Conservation (phyloP, 192 early-diverging fungal genomes). For the Coemansia sp. region DNA sequence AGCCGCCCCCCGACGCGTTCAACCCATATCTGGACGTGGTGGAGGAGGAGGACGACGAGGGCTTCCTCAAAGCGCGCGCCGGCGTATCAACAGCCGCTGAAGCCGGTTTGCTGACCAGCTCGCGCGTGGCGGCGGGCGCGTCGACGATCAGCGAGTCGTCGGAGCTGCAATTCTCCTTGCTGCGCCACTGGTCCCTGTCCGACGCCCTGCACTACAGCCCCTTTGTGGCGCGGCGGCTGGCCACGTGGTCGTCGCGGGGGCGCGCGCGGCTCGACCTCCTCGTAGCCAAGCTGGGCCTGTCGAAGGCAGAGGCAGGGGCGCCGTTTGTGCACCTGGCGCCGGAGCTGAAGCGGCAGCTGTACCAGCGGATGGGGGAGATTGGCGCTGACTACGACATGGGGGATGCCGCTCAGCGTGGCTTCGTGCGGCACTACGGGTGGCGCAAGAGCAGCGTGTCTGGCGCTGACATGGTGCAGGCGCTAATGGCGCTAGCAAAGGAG, state of each 20-base stretch:
- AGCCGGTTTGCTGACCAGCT: slow-evolving; percentile 35
- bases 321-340: slow-evolving; percentile 73
- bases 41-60: slow-evolving; percentile 39
- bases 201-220: slow-evolving; percentile 85
- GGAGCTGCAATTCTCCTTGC: slow-evolving; percentile 86
- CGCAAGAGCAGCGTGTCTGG: slow-evolving; percentile 64
- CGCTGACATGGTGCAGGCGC: slow-evolving; percentile 77
- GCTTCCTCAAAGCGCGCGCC: slow-evolving; percentile 13
- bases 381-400: slow-evolving; percentile 79
- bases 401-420: slow-evolving; percentile 77
- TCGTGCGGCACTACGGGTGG: slow-evolving; percentile 76
- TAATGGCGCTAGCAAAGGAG: slow-evolving; percentile 67
- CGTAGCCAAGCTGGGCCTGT: slow-evolving; percentile 91
- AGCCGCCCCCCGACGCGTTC: background rate
- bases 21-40: slow-evolving; percentile 25
- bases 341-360: slow-evolving; percentile 72
- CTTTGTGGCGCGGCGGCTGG: slow-evolving; percentile 84
- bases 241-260: slow-evolving; percentile 86
- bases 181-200: slow-evolving; percentile 90
- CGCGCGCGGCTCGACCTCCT: slow-evolving; percentile 69
- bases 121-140: slow-evolving; percentile 4
- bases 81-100: slow-evolving; percentile 22
- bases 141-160: slow-evolving; percentile 46
- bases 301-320: slow-evolving; percentile 74
- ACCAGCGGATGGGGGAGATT: slow-evolving; percentile 62